These are phyloP conservation scores for Magnusiomyces suaveolens DNA, from an alignment of 1,139 yeast species.

Conservation along the genomic window DNA sequence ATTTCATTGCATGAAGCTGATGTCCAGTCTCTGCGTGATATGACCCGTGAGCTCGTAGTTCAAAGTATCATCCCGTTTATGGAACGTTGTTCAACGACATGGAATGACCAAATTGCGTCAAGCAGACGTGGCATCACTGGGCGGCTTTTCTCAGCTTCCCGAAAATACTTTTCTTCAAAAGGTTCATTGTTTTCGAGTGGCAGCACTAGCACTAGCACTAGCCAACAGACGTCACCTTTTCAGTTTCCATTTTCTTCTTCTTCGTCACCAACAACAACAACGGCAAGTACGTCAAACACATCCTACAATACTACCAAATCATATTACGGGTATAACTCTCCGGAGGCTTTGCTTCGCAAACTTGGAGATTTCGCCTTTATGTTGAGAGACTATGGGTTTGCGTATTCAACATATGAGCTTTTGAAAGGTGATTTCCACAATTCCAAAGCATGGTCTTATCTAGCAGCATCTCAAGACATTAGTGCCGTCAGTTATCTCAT, in stretches of 20 bases:
- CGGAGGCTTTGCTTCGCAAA: constrained; percentile 69
- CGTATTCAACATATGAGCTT: constrained; percentile 75
- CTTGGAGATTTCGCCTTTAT: constrained; percentile 90
- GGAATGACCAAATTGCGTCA: constrained; percentile 68
- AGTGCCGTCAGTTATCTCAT: constrained; percentile 64
- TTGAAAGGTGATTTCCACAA: constrained; percentile 67
- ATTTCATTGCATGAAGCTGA: constrained; percentile 30
- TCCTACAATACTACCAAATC: constrained; percentile 39
- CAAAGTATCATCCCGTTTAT: constrained; percentile 62
- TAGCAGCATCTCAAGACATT: constrained; percentile 84
- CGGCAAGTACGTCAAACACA: constrained; percentile 12
- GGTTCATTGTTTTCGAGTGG: constrained; percentile 22
- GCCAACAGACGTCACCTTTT: constrained; percentile 23
- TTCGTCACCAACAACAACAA: constrained; percentile 16
- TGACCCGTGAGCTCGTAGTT: constrained; percentile 46
- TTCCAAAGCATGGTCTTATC: constrained; percentile 74
- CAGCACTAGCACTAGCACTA: constrained; percentile 16
- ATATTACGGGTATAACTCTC: constrained; percentile 49
- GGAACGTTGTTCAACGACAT: constrained; percentile 58
- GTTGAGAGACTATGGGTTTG: constrained; percentile 76
- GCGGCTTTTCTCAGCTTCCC: constrained; percentile 59
- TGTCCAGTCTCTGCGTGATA: constrained; percentile 36
- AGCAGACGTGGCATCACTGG: constrained; percentile 68
- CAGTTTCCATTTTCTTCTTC: constrained; percentile 32
- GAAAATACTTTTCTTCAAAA: constrained; percentile 40